Base-by-base conservation (phyloP, 2,329 filamentous ascomycete species). In the Westerdykella aurantiaca region DNA sequence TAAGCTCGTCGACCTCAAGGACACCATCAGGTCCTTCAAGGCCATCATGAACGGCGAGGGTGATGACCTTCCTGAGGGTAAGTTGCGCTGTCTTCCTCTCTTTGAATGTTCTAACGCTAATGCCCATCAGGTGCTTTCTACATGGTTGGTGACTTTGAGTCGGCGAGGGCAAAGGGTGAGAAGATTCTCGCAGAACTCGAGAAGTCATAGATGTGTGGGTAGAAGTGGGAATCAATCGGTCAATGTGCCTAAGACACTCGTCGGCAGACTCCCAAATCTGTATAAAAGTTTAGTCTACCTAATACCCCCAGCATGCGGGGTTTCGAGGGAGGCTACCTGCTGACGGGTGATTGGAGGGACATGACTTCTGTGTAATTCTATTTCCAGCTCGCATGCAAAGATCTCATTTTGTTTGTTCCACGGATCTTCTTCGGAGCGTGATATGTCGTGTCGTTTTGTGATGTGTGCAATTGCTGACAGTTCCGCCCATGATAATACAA, bases 181-280 rank as follows among this genome's bases (percentile, higher is more conserved):
- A 95, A 97, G 89, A 97, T 98, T 80, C 78, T 98, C 71, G 90
- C 93, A 64, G 93, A 97, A 66, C 80, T 97, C 64, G 87, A 93
- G 63, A 67, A 68, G 62, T 62, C 58, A 58, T 67, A 66, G 54
- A 61, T 52, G 55, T 43, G 57, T 57, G 55, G 57, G 55, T 50
- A 59, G 53, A 59, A 55, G 53, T 58, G 33, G 33, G 59, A 64
- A 29, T 29, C 55, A 57, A 56, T 56, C 53, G 53, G 60, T 55
- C 56, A 63, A 51, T 53, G 52, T 58, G 56, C 57, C 56, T 45
- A 57, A 48, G 46, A 56, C 55, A 54, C 47, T 58, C 57, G 60
- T 55, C 57, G 52, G 56, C 58, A 56, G 55, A 59, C 57, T 59
- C 57, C 51, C 47, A 45, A 47, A 41, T 57, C 49, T 55, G 57